These are phyloP conservation scores for Lojkania enalia DNA, from an alignment of 2,329 filamentous ascomycete genomes.

Conservation along the genomic window DNA sequence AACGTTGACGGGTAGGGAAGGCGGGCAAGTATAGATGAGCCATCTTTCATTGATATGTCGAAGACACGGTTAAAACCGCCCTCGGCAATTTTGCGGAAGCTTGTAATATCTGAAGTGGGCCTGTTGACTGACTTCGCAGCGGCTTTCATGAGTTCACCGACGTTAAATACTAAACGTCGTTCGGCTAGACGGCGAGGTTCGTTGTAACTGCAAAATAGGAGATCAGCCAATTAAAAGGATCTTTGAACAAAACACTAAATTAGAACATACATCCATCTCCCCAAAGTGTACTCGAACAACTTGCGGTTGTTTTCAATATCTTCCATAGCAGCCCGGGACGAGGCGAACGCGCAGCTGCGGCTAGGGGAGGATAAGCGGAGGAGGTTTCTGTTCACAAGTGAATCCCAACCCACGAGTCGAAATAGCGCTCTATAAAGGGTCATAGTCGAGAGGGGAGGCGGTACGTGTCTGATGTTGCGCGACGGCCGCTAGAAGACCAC, in stretches of 20 bases:
- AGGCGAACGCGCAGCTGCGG: slow-evolving; percentile 4
- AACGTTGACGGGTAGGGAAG: slow-evolving; percentile 41
- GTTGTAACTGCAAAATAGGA: slow-evolving; percentile 23
- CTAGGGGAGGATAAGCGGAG: not conserved
- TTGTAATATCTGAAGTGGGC: slow-evolving; percentile 18
- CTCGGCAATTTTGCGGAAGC: slow-evolving; percentile 40
- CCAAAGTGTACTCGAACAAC: slow-evolving; percentile 32
- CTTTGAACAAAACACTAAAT: not conserved
- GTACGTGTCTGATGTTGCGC: not conserved
- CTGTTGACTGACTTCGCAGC: slow-evolving; percentile 22
- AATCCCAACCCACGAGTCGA: slow-evolving; percentile 3
- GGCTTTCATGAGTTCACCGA: slow-evolving; percentile 24
- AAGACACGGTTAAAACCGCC: slow-evolving; percentile 45
- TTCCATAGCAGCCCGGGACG: slow-evolving; percentile 6
- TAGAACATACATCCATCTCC: slow-evolving; percentile 30
- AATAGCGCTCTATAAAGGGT: not conserved
- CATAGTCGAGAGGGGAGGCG: not conserved
- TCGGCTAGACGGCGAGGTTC: slow-evolving; percentile 24
- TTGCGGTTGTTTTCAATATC: slow-evolving; percentile 14
- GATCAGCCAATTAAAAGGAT: slow-evolving; percentile 4
- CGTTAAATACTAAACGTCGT: slow-evolving; percentile 24
- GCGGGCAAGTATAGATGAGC: slow-evolving; percentile 31
- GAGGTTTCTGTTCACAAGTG: not conserved
- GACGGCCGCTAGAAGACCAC: not conserved
- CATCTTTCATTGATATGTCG: slow-evolving; percentile 32